A percentile compares a stretch with the other conserved stretches of the same genome.
Conservation (phyloP, 2,329 filamentous ascomycete genomes). For the Trichoderma breve region DNA sequence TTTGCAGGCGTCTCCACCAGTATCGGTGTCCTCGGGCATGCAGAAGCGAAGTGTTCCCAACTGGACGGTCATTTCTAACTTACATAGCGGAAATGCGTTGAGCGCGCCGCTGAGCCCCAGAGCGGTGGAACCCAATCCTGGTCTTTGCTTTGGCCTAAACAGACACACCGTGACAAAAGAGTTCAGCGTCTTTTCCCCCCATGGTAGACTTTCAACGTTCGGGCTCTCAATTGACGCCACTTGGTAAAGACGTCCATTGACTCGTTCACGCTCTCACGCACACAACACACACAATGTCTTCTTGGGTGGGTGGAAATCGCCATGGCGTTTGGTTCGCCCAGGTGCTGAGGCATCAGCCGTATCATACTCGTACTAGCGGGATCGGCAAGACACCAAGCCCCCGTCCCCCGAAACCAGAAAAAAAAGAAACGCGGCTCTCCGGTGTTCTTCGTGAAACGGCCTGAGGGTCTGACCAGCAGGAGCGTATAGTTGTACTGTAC, state of each 20-base stretch:
- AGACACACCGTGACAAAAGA: neutral
- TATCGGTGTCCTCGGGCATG: neutral
- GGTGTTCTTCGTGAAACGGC: neutral
- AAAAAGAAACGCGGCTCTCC: neutral
- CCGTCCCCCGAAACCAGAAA: neutral
- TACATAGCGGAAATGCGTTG: neutral
- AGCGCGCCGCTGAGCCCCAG: conserved; percentile 14
- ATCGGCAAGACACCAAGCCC: neutral
- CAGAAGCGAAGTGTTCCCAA: conserved; percentile 1
- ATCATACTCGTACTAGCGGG: neutral
- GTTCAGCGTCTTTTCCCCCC: neutral
- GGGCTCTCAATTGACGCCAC: neutral
- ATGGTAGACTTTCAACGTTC: neutral
- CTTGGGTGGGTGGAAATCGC: neutral
- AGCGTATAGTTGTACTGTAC: neutral
- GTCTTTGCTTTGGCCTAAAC: neutral
- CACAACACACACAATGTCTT: neutral
- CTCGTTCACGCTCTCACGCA: neutral
- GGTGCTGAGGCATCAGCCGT: neutral
- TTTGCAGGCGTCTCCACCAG: neutral
- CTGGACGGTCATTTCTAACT: conserved; percentile 1
- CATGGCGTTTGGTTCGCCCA: neutral
- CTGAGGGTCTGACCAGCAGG: neutral
- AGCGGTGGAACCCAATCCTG: conserved; percentile 12
- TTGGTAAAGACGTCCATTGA: neutral